A percentile compares a stretch with the other conserved stretches of the same genome.
These are phyloP conservation scores for Trichoderma virens DNA, from an alignment of 495 filamentous ascomycete genomes.

Conservation along the genomic window DNA sequence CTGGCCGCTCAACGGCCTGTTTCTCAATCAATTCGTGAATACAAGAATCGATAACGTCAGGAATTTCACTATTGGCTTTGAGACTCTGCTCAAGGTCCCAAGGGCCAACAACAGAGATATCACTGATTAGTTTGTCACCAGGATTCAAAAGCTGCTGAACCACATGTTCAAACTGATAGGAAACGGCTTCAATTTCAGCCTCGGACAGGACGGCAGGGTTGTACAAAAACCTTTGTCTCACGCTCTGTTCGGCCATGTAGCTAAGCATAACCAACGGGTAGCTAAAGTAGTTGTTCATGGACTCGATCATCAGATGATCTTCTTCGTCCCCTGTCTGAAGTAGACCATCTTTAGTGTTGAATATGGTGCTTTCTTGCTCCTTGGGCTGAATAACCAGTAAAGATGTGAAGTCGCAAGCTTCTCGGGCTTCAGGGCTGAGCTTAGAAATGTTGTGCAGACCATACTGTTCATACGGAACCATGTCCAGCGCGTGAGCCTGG, in stretches of 20 bases:
- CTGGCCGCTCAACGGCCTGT: constrained; percentile 25
- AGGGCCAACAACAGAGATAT: constrained; percentile 3
- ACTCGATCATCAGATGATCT: not conserved
- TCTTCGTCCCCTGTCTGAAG: not conserved
- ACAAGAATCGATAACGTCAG: constrained; percentile 24
- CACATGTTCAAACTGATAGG: constrained; percentile 16
- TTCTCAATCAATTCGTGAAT: constrained; percentile 43
- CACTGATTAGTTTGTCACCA: not conserved
- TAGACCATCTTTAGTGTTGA: not conserved
- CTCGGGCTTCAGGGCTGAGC: constrained; percentile 18
- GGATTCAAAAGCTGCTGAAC: constrained; percentile 10
- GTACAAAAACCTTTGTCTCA: not conserved
- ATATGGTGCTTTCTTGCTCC: not conserved
- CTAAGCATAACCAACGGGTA: constrained; percentile 8
- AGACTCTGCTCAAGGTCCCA: not conserved
- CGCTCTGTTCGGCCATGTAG: not conserved
- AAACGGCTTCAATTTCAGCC: constrained; percentile 16
- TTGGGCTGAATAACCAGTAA: constrained; percentile 2
- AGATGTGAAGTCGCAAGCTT: constrained; percentile 24
- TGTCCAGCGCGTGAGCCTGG: constrained; percentile 26
- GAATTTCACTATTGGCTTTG: constrained; percentile 2
- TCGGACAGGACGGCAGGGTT: constrained; percentile 16
- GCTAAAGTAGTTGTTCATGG: constrained; percentile 9
- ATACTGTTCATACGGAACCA: constrained; percentile 37
- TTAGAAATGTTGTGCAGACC: constrained; percentile 35